Conservation (phyloP, 306 rosid genomes). For the Rubus idaeus region DNA sequence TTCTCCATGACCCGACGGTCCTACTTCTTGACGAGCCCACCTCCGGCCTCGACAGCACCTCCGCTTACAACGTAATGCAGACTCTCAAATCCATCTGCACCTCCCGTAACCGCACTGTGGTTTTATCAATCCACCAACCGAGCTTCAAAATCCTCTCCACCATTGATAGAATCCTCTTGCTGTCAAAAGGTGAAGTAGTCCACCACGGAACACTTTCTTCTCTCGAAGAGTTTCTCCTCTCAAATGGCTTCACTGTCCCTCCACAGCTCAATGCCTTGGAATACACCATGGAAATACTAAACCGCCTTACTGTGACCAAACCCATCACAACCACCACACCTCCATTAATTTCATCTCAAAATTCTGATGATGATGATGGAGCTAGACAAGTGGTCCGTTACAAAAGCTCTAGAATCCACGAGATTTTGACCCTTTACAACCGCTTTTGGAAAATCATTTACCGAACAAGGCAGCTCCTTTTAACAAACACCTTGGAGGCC, state of each 20-base stretch:
- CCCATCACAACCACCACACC: slow-evolving; percentile 24
- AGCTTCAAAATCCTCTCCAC: slow-evolving; percentile 76
- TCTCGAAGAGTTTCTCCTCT: slow-evolving; percentile 49
- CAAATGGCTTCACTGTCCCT: slow-evolving; percentile 72
- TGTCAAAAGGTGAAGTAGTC: slow-evolving; percentile 63
- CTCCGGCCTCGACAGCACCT: slow-evolving; percentile 80
- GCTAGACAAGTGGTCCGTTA: slow-evolving; percentile 37
- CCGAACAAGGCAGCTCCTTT: slow-evolving; percentile 72
- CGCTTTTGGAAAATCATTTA: slow-evolving; percentile 83
- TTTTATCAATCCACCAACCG: slow-evolving; percentile 89
- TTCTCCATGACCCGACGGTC: slow-evolving; percentile 83
- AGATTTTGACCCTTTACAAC: slow-evolving; percentile 50
- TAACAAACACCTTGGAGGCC: slow-evolving; percentile 79
- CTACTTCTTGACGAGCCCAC: slow-evolving; percentile 94
- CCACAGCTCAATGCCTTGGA: slow-evolving; percentile 88
- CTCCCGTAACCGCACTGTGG: slow-evolving; percentile 61
- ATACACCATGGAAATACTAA: slow-evolving; percentile 76
- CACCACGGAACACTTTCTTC: slow-evolving; percentile 74
- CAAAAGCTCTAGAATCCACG: slow-evolving; percentile 68
- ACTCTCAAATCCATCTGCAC: slow-evolving; percentile 63
- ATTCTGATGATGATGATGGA: slow-evolving; percentile 6
- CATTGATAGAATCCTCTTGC: slow-evolving; percentile 62
- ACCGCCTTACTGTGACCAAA: slow-evolving; percentile 40
- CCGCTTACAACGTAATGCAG: slow-evolving; percentile 79
- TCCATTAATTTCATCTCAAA: slow-evolving; percentile 7